These are phyloP conservation scores for Amanita pseudoporphyria DNA, from an alignment of 768 basidiomycete genomes.

Conservation along the genomic window DNA sequence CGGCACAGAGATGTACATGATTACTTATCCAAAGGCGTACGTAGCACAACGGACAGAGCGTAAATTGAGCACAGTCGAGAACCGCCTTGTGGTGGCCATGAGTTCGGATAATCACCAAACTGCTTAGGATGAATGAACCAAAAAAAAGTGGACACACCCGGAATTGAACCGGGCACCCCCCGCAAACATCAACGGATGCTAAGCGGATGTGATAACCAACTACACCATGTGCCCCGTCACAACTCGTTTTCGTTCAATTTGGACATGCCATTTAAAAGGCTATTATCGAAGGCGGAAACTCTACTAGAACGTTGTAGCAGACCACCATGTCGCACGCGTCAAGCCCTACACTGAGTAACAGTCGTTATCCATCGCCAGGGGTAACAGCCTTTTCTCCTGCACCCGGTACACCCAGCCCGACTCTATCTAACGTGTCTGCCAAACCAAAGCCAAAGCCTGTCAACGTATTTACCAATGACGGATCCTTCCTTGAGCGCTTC, in stretches of 20 bases:
- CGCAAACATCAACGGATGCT: slow-evolving; percentile 4
- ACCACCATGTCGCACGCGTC: background rate
- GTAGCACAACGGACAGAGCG: background rate
- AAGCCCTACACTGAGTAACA: background rate
- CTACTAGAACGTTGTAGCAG: background rate
- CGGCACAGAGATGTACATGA: background rate
- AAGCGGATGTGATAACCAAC: slow-evolving; percentile 11
- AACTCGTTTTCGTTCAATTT: too few species aligned
- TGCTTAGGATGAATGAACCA: background rate
- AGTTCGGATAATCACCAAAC: background rate
- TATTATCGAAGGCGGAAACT: too few species aligned
- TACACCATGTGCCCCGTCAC: slow-evolving; percentile 8
- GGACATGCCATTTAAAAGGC: background rate
- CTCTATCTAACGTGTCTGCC: slow-evolving; percentile 8
- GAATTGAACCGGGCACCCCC: slow-evolving; percentile 12
- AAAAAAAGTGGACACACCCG: slow-evolving; percentile 10
- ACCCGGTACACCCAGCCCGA: background rate
- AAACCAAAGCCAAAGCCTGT: slow-evolving; percentile 31
- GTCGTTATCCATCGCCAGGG: background rate
- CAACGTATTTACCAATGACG: slow-evolving; percentile 63
- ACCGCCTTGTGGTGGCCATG: background rate
- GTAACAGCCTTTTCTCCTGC: slow-evolving; percentile 1
- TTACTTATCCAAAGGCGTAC: background rate
- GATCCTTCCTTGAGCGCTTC: slow-evolving; percentile 58
- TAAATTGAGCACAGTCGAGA: background rate